These are phyloP conservation scores for Citrullus mucosospermus DNA, from an alignment of 306 rosid genomes.

Conservation along the genomic window DNA sequence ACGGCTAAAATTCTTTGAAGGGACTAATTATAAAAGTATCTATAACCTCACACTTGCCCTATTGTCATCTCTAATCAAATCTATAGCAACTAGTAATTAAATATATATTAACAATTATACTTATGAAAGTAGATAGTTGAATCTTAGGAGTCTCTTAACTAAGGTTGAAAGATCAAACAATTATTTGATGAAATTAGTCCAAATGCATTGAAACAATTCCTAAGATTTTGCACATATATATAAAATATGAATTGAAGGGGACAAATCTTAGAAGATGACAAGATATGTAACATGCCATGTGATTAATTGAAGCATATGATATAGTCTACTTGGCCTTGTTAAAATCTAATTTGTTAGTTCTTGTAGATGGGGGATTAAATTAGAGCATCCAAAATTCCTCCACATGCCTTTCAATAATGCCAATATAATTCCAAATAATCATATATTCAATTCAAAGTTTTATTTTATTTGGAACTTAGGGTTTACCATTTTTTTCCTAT, in stretches of 20 bases:
- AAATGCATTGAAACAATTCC: too few relatives aligned
- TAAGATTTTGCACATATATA: too few relatives aligned
- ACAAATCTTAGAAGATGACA: too few relatives aligned
- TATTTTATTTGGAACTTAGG: background rate
- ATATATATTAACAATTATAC: too few relatives aligned
- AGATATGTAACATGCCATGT: background rate
- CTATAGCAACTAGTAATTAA: background rate
- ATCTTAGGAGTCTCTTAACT: too few relatives aligned
- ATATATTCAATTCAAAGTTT: background rate
- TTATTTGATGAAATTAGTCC: too few relatives aligned
- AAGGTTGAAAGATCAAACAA: too few relatives aligned
- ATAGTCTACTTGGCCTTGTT: background rate
- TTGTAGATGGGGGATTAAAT: background rate
- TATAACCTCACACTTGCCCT: background rate
- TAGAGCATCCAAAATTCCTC: background rate
- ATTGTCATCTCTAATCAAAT: background rate
- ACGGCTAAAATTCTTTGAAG: too few relatives aligned
- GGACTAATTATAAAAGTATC: too few relatives aligned
- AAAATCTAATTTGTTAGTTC: background rate
- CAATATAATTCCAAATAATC: background rate
- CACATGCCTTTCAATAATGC: background rate
- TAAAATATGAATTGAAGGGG: too few relatives aligned
- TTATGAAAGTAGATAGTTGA: too few relatives aligned
- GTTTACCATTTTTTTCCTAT: too few relatives aligned
- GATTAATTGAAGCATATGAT: background rate